These are phyloP conservation scores for Hericium coralloides DNA, from an alignment of 768 basidiomycete species.

Conservation along the genomic window DNA sequence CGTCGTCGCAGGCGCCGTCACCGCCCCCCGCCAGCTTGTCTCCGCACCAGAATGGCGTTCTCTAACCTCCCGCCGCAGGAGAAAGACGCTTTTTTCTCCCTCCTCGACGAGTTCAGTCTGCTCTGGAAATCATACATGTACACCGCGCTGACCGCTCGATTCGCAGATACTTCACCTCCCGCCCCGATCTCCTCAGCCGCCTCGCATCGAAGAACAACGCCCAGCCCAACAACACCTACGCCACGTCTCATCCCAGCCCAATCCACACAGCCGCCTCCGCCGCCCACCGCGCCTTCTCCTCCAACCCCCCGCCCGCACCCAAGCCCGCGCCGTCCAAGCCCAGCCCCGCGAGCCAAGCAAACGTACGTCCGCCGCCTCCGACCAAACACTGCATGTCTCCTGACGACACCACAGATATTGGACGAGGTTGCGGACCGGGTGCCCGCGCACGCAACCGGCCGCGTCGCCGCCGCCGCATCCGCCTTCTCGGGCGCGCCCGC, in stretches of 20 bases:
- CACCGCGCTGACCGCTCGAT: no score
- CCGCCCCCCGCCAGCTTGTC: neutral
- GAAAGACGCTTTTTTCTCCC: constrained; percentile 74
- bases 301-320: constrained; percentile 33
- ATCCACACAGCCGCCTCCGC: constrained; percentile 28
- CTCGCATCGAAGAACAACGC: neutral
- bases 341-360: neutral
- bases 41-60: constrained; percentile 49
- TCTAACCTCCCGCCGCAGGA: constrained; percentile 55
- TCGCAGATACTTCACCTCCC: constrained; percentile 11
- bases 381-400: no score
- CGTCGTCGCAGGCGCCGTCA: neutral
- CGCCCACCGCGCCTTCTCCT: constrained; percentile 35
- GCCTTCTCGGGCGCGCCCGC: constrained; percentile 24
- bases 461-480: constrained; percentile 48
- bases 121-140: neutral
- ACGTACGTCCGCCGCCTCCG: no score
- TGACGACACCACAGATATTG: no score
- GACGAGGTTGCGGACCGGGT: constrained; percentile 14
- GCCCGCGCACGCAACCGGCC: constrained; percentile 34
- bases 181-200: constrained; percentile 12
- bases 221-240: neutral
- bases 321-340: constrained; percentile 5
- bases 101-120: constrained; percentile 62
- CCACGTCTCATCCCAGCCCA: neutral